A percentile compares a stretch with the other conserved stretches of the same genome.
phyloP scores from a whole-genome alignment of 352 stramenopile species.

The Pythium graminicola region DNA sequence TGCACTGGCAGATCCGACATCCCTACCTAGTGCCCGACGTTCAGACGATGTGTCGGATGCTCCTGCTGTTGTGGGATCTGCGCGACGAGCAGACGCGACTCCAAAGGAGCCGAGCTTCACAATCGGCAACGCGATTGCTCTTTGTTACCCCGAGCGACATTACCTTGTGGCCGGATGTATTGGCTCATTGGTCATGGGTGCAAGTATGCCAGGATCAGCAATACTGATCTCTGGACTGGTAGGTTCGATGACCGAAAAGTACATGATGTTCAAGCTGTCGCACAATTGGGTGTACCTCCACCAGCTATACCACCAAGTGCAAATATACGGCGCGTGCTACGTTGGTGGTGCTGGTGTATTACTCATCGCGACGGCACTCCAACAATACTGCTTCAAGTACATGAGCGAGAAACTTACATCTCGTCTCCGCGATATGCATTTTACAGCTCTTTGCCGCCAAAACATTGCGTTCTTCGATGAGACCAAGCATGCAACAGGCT shows the following conservation, averaged over 20 bases:
- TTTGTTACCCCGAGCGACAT: constrained; percentile 27
- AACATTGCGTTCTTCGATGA: constrained; percentile 48
- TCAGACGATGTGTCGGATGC: constrained; percentile 7
- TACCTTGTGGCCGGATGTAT: constrained; percentile 31
- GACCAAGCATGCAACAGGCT: constrained; percentile 27
- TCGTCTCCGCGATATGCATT: constrained; percentile 41
- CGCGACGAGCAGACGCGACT: neutral
- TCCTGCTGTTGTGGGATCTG: neutral
- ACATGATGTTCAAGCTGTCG: constrained; percentile 22
- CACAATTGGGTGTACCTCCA: constrained; percentile 22
- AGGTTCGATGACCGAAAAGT: constrained; percentile 26
- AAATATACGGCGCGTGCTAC: constrained; percentile 32
- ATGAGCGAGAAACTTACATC: constrained; percentile 48
- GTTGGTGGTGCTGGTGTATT: constrained; percentile 31
- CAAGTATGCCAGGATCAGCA: constrained; percentile 26
- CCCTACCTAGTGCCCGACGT: neutral
- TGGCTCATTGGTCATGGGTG: constrained; percentile 28
- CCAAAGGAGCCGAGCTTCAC: constrained; percentile 11
- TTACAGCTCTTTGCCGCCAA: constrained; percentile 38
- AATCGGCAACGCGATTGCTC: constrained; percentile 10
- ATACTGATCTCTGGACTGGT: constrained; percentile 24
- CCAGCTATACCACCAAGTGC: constrained; percentile 30
- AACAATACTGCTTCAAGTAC: constrained; percentile 42
- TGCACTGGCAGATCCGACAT: neutral
- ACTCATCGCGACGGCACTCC: constrained; percentile 17